Percentiles rank a stretch among this genome's conserved stretches.
Conservation (phyloP, 495 filamentous ascomycete genomes). For the Hypoxylon rickii region DNA sequence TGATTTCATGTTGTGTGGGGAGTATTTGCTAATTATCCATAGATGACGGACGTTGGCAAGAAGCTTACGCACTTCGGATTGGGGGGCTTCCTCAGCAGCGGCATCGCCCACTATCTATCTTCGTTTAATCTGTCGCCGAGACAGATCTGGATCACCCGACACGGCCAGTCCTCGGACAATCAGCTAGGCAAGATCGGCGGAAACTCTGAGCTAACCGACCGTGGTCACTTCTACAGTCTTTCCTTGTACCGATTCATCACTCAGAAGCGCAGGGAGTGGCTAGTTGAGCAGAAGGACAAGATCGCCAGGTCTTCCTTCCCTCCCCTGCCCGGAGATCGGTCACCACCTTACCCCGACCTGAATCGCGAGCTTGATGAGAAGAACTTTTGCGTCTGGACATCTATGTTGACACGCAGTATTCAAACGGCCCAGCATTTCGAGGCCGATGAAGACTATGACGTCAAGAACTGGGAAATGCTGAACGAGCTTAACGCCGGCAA, state of each 20-base stretch:
- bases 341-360: constrained; percentile 91
- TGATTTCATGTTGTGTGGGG: too few relatives aligned
- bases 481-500: constrained; percentile 92
- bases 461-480: constrained; percentile 97
- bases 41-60: constrained; percentile 97
- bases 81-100: constrained; percentile 85
- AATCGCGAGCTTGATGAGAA: constrained; percentile 66
- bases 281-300: constrained; percentile 74
- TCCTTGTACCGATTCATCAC: constrained; percentile 78
- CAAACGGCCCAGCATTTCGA: constrained; percentile 83
- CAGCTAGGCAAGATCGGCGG: constrained; percentile 79
- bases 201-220: constrained; percentile 77
- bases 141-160: constrained; percentile 97
- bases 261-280: constrained; percentile 73
- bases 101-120: constrained; percentile 88
- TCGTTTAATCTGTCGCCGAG: constrained; percentile 95
- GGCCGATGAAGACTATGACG: constrained; percentile 94
- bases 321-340: constrained; percentile 83
- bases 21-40: constrained; percentile 12
- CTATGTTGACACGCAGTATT: constrained; percentile 87
- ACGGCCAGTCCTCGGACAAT: constrained; percentile 86
- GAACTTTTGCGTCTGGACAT: constrained; percentile 98
- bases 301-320: constrained; percentile 73
- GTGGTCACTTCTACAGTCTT: constrained; percentile 72
- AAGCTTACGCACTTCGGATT: constrained; percentile 91